Conservation (phyloP, 306 rosid species). For the Hippophae gyantsensis region DNA sequence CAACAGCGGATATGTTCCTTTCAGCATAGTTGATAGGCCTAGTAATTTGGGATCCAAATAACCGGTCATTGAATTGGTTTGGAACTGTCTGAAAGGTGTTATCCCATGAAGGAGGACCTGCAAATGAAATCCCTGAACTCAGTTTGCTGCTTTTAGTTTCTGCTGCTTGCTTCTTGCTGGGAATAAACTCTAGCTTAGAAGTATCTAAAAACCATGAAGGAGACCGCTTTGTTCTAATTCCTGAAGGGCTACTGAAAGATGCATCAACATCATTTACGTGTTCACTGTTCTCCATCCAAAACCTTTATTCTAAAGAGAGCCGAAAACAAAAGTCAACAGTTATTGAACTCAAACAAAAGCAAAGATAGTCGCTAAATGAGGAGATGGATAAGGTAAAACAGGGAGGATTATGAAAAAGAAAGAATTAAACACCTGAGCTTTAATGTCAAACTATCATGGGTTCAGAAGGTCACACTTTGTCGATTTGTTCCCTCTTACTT, state of each 20-base stretch:
- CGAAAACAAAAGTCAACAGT: conserved; percentile 3
- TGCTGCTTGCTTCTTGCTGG: conserved; percentile 65
- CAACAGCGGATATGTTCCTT: conserved; percentile 41
- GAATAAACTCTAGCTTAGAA: conserved; percentile 45
- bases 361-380: too few relatives aligned
- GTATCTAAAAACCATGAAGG: conserved; percentile 69
- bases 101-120: conserved; percentile 55
- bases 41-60: conserved; percentile 52
- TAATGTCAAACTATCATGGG: too few relatives aligned
- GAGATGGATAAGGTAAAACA: too few relatives aligned
- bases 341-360: background rate
- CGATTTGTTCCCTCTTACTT: too few relatives aligned
- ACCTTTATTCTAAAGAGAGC: conserved; percentile 61
- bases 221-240: conserved; percentile 60
- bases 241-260: conserved; percentile 39
- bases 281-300: conserved; percentile 53
- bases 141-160: conserved; percentile 48
- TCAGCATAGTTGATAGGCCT: conserved; percentile 39
- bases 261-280: conserved; percentile 40
- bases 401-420: too few relatives aligned
- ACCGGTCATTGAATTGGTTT: conserved; percentile 41
- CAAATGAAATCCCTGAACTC: conserved; percentile 45
- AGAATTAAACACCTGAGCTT: too few relatives aligned
- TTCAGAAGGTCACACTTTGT: too few relatives aligned
- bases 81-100: conserved; percentile 43